Evolutionary conservation across 208 protist species (phyloP).

Genomic region (Leishmania arabica): DNA sequence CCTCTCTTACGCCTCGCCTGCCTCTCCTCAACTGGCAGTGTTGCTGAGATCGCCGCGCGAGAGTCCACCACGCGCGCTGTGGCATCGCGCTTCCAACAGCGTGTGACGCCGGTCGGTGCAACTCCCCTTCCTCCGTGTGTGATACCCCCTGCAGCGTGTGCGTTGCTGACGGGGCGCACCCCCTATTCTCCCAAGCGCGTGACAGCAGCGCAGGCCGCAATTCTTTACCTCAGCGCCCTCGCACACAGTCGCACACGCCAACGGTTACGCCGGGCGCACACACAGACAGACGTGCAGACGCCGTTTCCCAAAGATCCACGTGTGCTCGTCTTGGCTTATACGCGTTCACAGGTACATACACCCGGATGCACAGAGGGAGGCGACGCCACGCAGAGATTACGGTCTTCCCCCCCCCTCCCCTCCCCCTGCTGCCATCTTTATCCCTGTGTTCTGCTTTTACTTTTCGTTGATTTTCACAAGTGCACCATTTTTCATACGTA

Average conservation of each 20-base stretch:
- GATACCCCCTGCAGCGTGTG: not conserved
- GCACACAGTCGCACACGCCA: not conserved
- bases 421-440: not conserved
- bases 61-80: not conserved
- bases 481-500: not conserved
- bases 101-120: not conserved
- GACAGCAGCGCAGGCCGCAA: not conserved
- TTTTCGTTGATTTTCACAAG: not conserved
- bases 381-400: not conserved
- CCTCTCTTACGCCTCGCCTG: not conserved
- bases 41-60: not conserved
- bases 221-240: not conserved
- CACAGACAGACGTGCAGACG: not conserved
- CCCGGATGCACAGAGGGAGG: not conserved
- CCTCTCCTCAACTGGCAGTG: not conserved
- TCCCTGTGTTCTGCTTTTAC: not conserved
- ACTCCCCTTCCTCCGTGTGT: not conserved
- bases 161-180: not conserved
- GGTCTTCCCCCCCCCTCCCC: not conserved
- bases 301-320: not conserved
- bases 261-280: not conserved
- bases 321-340: not conserved
- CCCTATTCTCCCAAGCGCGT: not conserved
- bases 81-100: not conserved
- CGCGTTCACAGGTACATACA: not conserved